Evolutionary conservation across 2,329 filamentous ascomycete species (phyloP), one percentile per base, ranked within the genome.

Genomic region (Curvularia hawaiiensis): DNA sequence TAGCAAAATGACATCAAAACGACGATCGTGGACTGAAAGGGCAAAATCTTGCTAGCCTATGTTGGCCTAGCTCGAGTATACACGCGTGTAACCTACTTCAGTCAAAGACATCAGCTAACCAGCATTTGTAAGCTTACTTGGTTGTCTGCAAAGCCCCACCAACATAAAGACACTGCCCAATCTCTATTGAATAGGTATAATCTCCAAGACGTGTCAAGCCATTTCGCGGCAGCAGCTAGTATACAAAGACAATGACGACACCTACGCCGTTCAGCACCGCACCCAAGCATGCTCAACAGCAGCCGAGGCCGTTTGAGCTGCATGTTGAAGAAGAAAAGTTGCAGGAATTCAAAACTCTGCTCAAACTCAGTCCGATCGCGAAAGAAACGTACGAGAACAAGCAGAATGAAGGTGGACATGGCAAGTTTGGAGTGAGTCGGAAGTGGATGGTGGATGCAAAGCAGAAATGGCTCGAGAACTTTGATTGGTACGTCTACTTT

Each of bases 401-500:
- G 47, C 59, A 60, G 54, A 38, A 70, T 30, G 65, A 67, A 39
- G 72, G 65, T 1, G 66, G 71, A 4, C 53, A 68, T 40, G 61
- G 66, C 2, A 63, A 70, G 68, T 64, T 74, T 52, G 69, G 72
- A 3, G 73, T 75, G 3, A 71, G 67, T 16, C 57, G 66, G 20
- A 59, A 67, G 22, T 76, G 74, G 74, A 59, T 75, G 14, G 14
- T 62, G 7, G 53, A 70, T 22, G 50, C 72, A 22, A 75, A 75
- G 58, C 60, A 62, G 28, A 51, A 66, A 31, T 75, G 73, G 74
- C 50, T 65, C 31, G 59, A 68, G 11, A 58, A 56, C n/a, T 76
- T 79, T 62, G 65, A 75, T 40, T 73, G 77, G 76, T 72, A 65
- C 10, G 49, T 41, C 16, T 28, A n/a, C 4, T 10, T 26, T 10